Evolutionary conservation across 78 protist species (phyloP).

Genomic region (Kipferlia bialata): DNA sequence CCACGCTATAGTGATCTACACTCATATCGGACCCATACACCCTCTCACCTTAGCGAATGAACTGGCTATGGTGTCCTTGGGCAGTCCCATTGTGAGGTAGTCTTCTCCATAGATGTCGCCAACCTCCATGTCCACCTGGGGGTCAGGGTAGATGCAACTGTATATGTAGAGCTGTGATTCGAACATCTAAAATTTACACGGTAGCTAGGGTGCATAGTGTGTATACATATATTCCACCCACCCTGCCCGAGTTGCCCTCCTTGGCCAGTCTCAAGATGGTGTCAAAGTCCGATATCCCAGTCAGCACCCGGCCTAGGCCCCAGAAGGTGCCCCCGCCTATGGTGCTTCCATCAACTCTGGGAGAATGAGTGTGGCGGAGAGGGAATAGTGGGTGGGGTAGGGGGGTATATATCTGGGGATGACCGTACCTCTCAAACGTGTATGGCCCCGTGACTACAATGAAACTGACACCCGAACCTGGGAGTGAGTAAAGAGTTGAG

Average conservation of each 20-base stretch:
- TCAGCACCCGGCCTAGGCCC: not conserved
- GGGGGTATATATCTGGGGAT: no score
- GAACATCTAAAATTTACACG: no score
- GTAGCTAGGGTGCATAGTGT: no score
- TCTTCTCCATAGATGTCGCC: not conserved
- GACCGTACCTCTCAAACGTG: no score
- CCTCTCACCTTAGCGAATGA: not conserved
- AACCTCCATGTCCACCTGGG: not conserved
- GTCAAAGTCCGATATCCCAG: not conserved
- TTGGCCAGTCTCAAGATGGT: not conserved
- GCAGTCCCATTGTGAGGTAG: not conserved
- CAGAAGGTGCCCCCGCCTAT: slow-evolving; percentile 9
- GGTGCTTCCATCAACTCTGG: slow-evolving; percentile 3
- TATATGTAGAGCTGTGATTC: no score
- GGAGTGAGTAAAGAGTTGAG: no score
- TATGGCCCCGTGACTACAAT: not conserved
- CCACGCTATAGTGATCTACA: no score
- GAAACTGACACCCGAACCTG: not conserved
- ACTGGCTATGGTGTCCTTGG: not conserved
- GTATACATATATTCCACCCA: no score
- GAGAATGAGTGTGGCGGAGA: no score
- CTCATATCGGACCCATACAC: no score
- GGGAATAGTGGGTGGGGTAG: no score
- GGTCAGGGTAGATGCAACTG: no score
- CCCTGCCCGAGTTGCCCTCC: not conserved